Evolutionary conservation across 2,329 filamentous ascomycete genomes (phyloP).

Genomic region (Ampelomyces quisqualis): DNA sequence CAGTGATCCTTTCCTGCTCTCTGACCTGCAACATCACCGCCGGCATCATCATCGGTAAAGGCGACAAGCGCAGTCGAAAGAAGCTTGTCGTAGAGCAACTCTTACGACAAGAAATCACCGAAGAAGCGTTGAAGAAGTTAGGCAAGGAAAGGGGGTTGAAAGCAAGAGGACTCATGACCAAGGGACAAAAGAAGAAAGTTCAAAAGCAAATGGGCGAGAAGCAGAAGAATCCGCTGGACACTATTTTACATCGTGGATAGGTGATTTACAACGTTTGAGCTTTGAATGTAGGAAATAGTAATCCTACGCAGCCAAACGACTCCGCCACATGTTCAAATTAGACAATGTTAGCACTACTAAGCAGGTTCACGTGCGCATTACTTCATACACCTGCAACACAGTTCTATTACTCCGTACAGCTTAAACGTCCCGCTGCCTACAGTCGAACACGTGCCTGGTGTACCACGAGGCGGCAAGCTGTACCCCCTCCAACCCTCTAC

Average conservation of each 20-base stretch:
- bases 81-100: constrained; percentile 79
- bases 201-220: constrained; percentile 21
- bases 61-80: constrained; percentile 75
- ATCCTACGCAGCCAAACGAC: too few relatives aligned
- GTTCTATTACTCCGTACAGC: too few relatives aligned
- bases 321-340: too few relatives aligned
- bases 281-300: constrained; percentile 1
- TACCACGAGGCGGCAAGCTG: too few relatives aligned
- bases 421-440: too few relatives aligned
- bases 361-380: too few relatives aligned
- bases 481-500: too few relatives aligned
- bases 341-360: too few relatives aligned
- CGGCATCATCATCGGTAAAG: constrained; percentile 73
- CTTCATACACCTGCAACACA: too few relatives aligned
- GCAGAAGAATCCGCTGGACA: constrained; percentile 30
- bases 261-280: too few relatives aligned
- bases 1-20: constrained; percentile 75
- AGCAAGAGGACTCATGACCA: constrained; percentile 30
- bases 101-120: constrained; percentile 72
- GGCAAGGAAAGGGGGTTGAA: constrained; percentile 47
- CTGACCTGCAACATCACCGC: constrained; percentile 76
- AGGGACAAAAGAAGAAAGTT: constrained; percentile 25
- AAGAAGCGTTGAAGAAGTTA: constrained; percentile 60
- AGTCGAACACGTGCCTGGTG: too few relatives aligned
- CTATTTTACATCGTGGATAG: constrained; percentile 30